phyloP scores from a whole-genome alignment of 768 basidiomycete genomes.

The Macrolepiota albuminosa region DNA sequence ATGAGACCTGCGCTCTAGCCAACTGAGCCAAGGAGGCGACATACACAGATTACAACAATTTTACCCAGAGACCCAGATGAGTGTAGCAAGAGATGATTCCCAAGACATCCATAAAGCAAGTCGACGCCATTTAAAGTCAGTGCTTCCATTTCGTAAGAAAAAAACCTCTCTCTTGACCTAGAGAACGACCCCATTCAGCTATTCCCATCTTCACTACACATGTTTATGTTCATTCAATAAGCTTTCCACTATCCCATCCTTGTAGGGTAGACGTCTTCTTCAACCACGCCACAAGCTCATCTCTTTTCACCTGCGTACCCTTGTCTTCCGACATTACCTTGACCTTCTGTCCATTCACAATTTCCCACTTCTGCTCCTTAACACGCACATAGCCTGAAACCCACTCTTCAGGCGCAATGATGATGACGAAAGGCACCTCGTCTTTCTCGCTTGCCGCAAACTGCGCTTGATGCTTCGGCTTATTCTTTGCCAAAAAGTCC shows the following conservation, averaged over 20 bases:
- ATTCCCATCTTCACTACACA: background rate
- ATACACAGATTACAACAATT: fast-evolving
- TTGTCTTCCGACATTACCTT: conserved; percentile 61
- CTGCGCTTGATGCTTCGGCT: conserved; percentile 84
- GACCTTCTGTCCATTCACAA: conserved; percentile 66
- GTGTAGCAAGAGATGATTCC: too few species aligned
- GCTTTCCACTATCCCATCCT: conserved; percentile 35
- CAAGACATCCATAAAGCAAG: too few species aligned
- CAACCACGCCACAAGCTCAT: conserved; percentile 60
- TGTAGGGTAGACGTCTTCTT: conserved; percentile 42
- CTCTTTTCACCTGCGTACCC: conserved; percentile 60
- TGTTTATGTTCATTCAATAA: background rate
- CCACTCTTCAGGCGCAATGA: conserved; percentile 86
- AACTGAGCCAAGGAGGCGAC: conserved; percentile 2
- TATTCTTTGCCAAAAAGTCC: conserved; percentile 89
- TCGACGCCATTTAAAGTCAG: too few species aligned
- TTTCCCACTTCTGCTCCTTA: conserved; percentile 86
- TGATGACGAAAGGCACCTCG: conserved; percentile 88
- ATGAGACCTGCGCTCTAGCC: conserved; percentile 5
- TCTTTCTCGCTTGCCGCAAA: conserved; percentile 90
- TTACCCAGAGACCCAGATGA: background rate
- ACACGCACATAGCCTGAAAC: conserved; percentile 82
- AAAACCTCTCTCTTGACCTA: too few species aligned
- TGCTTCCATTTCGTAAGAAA: too few species aligned
- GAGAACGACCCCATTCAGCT: too few species aligned